phyloP scores from a whole-genome alignment of 2,329 filamentous ascomycete genomes.

The Beauveria rudraprayagi region DNA sequence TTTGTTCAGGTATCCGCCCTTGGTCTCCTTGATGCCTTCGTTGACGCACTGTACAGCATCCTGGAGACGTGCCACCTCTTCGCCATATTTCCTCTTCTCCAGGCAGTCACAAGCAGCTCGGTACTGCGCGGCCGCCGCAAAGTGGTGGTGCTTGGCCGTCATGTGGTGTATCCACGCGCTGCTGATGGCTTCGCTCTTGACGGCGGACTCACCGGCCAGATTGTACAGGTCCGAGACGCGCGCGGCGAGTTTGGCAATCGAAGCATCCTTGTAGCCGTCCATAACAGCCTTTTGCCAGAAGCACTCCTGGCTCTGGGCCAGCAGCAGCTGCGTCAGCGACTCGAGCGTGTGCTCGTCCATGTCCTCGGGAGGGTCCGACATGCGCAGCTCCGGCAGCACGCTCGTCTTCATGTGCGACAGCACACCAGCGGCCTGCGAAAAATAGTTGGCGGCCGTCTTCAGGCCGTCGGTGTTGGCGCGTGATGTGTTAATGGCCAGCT shows the following conservation, averaged over 20 bases:
- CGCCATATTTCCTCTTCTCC: constrained; percentile 90
- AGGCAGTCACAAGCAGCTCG: constrained; percentile 82
- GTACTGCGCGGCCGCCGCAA: constrained; percentile 91
- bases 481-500: constrained; percentile 76
- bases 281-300: constrained; percentile 98
- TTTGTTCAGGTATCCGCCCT: constrained; percentile 67
- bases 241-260: constrained; percentile 84
- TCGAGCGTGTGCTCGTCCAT: constrained; percentile 88
- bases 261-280: constrained; percentile 84
- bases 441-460: constrained; percentile 82
- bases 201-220: constrained; percentile 72
- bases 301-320: constrained; percentile 93
- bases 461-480: constrained; percentile 72
- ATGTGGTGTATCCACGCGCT: constrained; percentile 97
- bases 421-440: constrained; percentile 79
- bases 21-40: constrained; percentile 77
- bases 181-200: constrained; percentile 82
- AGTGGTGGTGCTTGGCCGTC: constrained; percentile 94
- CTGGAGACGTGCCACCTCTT: constrained; percentile 79
- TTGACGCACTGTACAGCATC: constrained; percentile 78
- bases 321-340: constrained; percentile 71
- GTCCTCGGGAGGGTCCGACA: constrained; percentile 79
- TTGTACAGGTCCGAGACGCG: constrained; percentile 87
- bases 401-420: constrained; percentile 67
- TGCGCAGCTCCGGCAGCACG: constrained; percentile 74